Conservation (phyloP, 192 early-diverging fungal genomes). For the Coemansia guatemalensis region DNA sequence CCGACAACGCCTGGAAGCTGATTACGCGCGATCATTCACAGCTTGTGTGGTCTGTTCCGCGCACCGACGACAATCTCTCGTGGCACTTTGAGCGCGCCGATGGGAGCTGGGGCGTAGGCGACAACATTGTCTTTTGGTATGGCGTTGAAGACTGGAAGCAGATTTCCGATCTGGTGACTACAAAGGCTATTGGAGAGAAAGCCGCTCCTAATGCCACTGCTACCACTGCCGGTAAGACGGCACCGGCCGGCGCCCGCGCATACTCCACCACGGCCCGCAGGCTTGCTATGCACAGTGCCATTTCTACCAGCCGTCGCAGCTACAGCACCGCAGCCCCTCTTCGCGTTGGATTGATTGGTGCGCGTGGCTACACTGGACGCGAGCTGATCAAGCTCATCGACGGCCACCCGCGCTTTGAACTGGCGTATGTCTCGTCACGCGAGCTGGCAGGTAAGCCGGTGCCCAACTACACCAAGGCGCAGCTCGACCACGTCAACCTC, state of each 20-base stretch:
- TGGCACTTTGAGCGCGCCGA: conserved; percentile 98
- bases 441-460: conserved; percentile 89
- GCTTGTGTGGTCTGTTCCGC: conserved; percentile 81
- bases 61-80: conserved; percentile 74
- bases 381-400: conserved; percentile 92
- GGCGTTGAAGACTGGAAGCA: conserved; percentile 83
- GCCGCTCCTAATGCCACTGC: neutral
- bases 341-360: conserved; percentile 91
- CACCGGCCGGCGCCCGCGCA: conserved; percentile 51
- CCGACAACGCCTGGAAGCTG: conserved; percentile 92
- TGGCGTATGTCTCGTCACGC: conserved; percentile 90
- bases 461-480: conserved; percentile 68
- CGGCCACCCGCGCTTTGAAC: conserved; percentile 79
- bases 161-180: conserved; percentile 66
- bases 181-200: conserved; percentile 10
- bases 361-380: conserved; percentile 95
- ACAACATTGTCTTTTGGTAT: conserved; percentile 91
- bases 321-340: conserved; percentile 60
- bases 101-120: conserved; percentile 67
- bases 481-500: conserved; percentile 75
- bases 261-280: conserved; percentile 59
- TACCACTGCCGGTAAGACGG: conserved; percentile 15
- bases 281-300: conserved; percentile 11
- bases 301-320: conserved; percentile 54
- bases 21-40: conserved; percentile 80